Conservation (phyloP, 345 rosid species). For the Crucihimalaya himalaica region DNA sequence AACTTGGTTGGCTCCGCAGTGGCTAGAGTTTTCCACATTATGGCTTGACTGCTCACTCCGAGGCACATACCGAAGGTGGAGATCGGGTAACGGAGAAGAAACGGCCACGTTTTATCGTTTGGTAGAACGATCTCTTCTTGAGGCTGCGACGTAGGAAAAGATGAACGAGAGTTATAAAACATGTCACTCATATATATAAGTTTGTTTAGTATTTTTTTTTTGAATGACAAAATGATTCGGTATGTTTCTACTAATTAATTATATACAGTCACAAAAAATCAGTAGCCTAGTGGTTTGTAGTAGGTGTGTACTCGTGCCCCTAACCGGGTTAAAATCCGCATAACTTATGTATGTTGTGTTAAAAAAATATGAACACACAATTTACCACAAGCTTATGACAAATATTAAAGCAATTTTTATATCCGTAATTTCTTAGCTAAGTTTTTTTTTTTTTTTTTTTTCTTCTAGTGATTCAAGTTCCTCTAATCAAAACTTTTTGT, state of each 20-base stretch:
- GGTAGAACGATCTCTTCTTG: conserved; percentile 75
- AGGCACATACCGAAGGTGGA: conserved; percentile 90
- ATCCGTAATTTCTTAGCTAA: no score
- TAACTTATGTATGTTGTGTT: no score
- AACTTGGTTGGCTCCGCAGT: conserved; percentile 60
- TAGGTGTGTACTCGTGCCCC: no score
- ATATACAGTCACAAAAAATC: not conserved
- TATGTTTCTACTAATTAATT: not conserved
- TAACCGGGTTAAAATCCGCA: no score
- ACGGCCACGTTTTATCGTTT: conserved; percentile 73
- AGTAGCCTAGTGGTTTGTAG: no score
- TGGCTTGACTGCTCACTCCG: conserved; percentile 86
- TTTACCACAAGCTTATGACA: not conserved
- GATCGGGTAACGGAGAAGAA: conserved; percentile 70
- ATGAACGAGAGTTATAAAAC: not conserved
- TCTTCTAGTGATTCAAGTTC: no score
- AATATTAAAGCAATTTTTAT: no score
- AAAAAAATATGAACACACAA: not conserved
- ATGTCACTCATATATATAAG: not conserved
- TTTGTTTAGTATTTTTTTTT: not conserved
- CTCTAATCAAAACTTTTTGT: no score
- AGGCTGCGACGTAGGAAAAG: conserved; percentile 44
- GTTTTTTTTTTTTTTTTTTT: no score
- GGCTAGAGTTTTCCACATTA: conserved; percentile 77
- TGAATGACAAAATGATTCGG: not conserved